These are phyloP conservation scores for peach (Prunus persica) DNA, from an alignment of 306 rosid genomes.

Conservation along the genomic window Prunus_persica_NCBIv2 NC_034010.1:24702501-24703000, in stretches of 20 bases:
- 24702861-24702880: background rate
- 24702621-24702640: background rate
- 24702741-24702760: background rate
- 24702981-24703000: constrained; percentile 88
- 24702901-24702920: background rate
- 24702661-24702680: background rate
- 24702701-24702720: background rate
- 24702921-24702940: constrained; percentile 32
- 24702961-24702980: constrained; percentile 90
- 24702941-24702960: constrained; percentile 98
- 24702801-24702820: background rate
- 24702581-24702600: constrained; percentile 44
- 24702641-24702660: background rate
- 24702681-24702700: background rate
- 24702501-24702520: constrained; percentile 91
- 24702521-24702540: constrained; percentile 81
- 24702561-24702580: constrained; percentile 60
- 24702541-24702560: constrained; percentile 82
- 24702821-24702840: background rate
- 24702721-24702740: background rate
- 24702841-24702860: background rate
- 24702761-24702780: background rate
- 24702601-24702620: constrained; percentile 1
- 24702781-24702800: background rate
- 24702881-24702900: background rate